phyloP scores from a whole-genome alignment of 202 grass and related monocot species.

The Dendrocalamus latiflorus region DNA sequence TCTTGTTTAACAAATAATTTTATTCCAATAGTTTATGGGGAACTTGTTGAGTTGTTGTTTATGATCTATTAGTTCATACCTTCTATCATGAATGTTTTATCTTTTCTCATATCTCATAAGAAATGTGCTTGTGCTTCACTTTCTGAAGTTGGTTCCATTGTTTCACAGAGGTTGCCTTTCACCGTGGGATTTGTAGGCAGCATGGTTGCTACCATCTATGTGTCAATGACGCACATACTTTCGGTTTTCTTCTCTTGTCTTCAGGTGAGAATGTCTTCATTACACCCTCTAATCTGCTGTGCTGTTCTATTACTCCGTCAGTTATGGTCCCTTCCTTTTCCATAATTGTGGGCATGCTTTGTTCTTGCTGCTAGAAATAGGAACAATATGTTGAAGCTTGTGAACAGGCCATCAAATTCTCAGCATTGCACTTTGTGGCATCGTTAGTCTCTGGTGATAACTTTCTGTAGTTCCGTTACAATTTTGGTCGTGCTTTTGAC shows the following conservation, averaged over 20 bases:
- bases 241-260: conserved; percentile 93
- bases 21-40: no score
- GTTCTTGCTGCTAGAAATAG: background rate
- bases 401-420: conserved; percentile 3
- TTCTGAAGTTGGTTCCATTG: conserved; percentile 4
- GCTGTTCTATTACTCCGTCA: background rate
- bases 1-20: no score
- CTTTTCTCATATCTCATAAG: background rate
- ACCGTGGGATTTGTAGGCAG: conserved; percentile 84
- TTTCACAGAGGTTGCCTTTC: conserved; percentile 88
- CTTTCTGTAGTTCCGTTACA: background rate
- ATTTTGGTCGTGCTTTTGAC: background rate
- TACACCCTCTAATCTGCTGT: background rate
- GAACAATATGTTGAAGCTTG: conserved; percentile 1
- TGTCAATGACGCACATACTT: conserved; percentile 94
- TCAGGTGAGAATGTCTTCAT: conserved; percentile 51
- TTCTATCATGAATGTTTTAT: conserved; percentile 6
- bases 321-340: background rate
- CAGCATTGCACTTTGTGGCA: background rate
- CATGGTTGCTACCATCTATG: conserved; percentile 89
- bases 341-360: no score
- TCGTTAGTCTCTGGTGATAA: background rate
- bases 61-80: background rate
- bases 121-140: background rate
- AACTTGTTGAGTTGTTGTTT: no score